phyloP scores from a whole-genome alignment of 805 yeast genomes.

The Kodamaea kaohsiungensis region DNA sequence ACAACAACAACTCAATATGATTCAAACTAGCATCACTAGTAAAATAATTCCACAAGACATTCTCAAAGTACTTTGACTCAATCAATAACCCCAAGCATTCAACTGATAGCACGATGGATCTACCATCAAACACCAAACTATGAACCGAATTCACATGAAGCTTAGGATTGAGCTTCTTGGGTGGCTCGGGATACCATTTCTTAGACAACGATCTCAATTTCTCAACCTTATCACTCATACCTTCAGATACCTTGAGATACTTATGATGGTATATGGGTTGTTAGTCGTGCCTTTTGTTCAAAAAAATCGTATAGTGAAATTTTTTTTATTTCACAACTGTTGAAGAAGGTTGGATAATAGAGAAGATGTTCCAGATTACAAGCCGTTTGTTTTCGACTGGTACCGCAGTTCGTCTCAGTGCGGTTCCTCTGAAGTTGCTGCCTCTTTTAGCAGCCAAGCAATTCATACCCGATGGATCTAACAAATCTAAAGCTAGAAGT shows the following conservation, averaged over 20 bases:
- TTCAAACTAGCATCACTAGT: constrained; percentile 39
- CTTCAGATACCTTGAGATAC: too few species aligned
- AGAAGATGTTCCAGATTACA: constrained; percentile 10
- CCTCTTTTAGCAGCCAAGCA: constrained; percentile 40
- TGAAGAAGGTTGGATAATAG: not conserved
- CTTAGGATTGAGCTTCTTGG: constrained; percentile 17
- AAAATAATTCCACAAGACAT: constrained; percentile 44
- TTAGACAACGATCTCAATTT: constrained; percentile 10
- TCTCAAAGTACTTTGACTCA: constrained; percentile 22
- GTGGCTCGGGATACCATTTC: constrained; percentile 21
- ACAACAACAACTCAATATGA: constrained; percentile 39
- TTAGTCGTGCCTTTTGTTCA: constrained; percentile 10
- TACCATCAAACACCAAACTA: constrained; percentile 6
- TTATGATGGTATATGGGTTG: not conserved
- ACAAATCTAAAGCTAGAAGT: constrained; percentile 32
- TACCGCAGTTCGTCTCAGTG: constrained; percentile 13
- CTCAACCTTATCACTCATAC: not conserved
- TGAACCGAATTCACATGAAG: constrained; percentile 20
- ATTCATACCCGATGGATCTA: constrained; percentile 31
- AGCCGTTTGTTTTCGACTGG: constrained; percentile 21
- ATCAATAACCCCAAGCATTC: constrained; percentile 12
- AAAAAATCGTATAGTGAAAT: constrained; percentile 3
- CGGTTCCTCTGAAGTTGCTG: constrained; percentile 14
- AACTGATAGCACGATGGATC: not conserved
- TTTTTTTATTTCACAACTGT: constrained; percentile 5